Evolutionary conservation across 2,329 filamentous ascomycete genomes (phyloP), one percentile per base, ranked within the genome.

Genomic region (Nigrospora sphaerica): DNA sequence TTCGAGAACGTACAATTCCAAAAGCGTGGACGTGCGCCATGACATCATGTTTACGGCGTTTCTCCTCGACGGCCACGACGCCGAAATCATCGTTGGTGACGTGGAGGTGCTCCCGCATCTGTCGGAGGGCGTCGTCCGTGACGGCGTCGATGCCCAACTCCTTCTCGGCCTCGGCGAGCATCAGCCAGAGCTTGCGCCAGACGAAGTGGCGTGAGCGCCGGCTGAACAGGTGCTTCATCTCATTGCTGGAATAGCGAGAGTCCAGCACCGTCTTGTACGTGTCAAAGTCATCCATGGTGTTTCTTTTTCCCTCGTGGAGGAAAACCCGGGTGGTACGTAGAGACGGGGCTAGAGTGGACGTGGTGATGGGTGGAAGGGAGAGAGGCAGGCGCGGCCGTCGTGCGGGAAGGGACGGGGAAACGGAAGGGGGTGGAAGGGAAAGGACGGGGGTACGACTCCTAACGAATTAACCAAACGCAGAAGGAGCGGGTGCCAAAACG

Each of bases 161-260:
- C 64, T 83, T 83, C 72, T 95, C 85, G 12, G 78, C 75, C 72
- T 95, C 85, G 19, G 90, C 90, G 12, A 95, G 84, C 68, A 77
- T 83, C 39, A 92, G 72, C 91, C 91, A 96, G 16, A 95, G 80
- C 62, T 87, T 77, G 53, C 90, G 81, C 89, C 89, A 95, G 46
- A 82, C 89, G 37, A 80, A 83, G 64, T 83, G 81, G 31, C 89
- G 78, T 45, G 81, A 84, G 38, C 88, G 80, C 49, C 84, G 80
- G 56, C 83, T 85, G 74, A 95, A 96, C 51, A 95, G 80, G 53
- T 78, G 75, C 57, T 83, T 78, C 86, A 93, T 91, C 68, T 86
- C 85, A 34, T 37, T 42, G 42, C 45, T 48, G 40, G 45, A 50
- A 34, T 50, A 50, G 46, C 48, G 48, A 17, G 45, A 45, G 48